Evolutionary conservation across 352 stramenopile species (phyloP), one percentile per base, ranked within the genome.

Genomic region (Halophytophthora polymorphica): DNA sequence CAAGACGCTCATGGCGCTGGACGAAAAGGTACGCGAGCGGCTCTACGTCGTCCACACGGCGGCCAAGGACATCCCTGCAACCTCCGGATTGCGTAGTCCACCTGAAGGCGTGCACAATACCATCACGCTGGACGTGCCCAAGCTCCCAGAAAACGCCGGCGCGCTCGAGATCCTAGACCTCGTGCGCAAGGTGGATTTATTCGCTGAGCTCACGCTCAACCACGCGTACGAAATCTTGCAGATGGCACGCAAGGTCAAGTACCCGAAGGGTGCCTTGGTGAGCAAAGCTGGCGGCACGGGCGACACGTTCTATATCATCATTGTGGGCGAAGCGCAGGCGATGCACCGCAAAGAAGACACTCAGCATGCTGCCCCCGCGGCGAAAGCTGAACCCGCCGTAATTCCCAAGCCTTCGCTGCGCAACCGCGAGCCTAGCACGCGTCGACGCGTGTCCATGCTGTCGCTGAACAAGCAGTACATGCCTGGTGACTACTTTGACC

Each of bases 11-110:
- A 74, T 96, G 57, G 79, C 78, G 13, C 77, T 98, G 12, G 89
- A 96, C 31, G 64, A 93, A 33, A 58, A 66, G 6, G 87, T 98
- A 10, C 97, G 96, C 56, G 82, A 95, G 58, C 71, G 87, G 15
- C 54, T 98, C 2, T 98, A 97, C 54, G 88, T 98, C 12, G 95
- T 98, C 8, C 95, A 98, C 73, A 97, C 93, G 1, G 90, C 93
- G 6, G 86, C 77, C 13, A 90, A 88, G 34, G 81, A 93, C 38
- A 73, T 96, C 7, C 82, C 85, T 6, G 42, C 75, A 10, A 77
- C 83, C 23, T 83, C 69, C 18, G 86, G 86, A 3, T 71, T 98
- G 0, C 74, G 83, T 31, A 88, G 95, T 2, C 93, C 95, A 7
- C 93, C 92, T 4, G 78, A 92, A 53, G 88, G 88, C 3, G 85